These are phyloP conservation scores for Ustulina deusta DNA, from an alignment of 2,329 filamentous ascomycete species.

Conservation along the genomic window DNA sequence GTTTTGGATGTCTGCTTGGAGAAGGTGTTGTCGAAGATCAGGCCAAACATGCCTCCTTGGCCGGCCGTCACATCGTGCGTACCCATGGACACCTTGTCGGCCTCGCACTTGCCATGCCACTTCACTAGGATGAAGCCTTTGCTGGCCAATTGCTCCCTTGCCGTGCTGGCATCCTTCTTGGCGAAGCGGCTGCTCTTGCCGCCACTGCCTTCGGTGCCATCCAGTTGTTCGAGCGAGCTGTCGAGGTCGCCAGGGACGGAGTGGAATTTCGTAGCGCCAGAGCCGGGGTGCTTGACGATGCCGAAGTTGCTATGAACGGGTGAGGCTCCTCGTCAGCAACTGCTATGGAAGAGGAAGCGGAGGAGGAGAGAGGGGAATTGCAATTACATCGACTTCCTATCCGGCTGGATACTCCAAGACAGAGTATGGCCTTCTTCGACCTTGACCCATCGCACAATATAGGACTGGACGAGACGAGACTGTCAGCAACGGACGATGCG, in stretches of 20 bases:
- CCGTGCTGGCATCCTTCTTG: constrained; percentile 70
- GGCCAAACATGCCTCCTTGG: constrained; percentile 91
- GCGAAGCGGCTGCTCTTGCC: constrained; percentile 62
- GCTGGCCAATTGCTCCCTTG: constrained; percentile 72
- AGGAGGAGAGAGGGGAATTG: constrained; percentile 6
- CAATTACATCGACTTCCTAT: constrained; percentile 91
- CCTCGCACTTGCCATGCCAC: constrained; percentile 96
- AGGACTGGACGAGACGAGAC: constrained; percentile 72
- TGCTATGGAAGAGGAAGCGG: background rate
- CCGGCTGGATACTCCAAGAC: constrained; percentile 96
- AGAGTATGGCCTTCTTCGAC: constrained; percentile 92
- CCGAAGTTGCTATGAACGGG: constrained; percentile 79
- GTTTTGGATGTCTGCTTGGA: constrained; percentile 96
- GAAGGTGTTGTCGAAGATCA: constrained; percentile 99
- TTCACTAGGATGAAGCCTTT: constrained; percentile 78
- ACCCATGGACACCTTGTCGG: constrained; percentile 93
- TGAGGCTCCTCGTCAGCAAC: constrained; percentile 18
- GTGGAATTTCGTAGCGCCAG: constrained; percentile 65
- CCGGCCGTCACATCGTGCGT: constrained; percentile 81
- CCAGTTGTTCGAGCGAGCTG: constrained; percentile 61
- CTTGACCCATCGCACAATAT: constrained; percentile 97
- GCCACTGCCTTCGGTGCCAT: constrained; percentile 47
- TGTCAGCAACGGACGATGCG: constrained; percentile 34
- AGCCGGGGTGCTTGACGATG: constrained; percentile 95
- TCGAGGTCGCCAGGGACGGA: constrained; percentile 59